Evolutionary conservation across 441 rosid species (phyloP).

Genomic region (Pelargonium australe): DNA sequence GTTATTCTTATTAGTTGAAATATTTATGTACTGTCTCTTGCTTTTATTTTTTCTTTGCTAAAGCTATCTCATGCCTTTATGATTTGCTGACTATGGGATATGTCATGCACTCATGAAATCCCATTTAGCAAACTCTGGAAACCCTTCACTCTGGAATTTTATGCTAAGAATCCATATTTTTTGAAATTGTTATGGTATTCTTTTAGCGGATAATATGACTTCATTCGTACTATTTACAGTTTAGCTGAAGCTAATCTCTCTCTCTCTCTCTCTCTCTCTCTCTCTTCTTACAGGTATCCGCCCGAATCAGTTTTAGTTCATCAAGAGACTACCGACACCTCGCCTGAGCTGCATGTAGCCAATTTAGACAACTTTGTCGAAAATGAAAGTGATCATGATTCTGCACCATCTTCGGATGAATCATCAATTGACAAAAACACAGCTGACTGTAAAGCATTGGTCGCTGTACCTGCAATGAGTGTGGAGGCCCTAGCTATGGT

Average conservation of each 20-base stretch:
- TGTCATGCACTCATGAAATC: not conserved
- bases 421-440: conserved; percentile 34
- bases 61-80: not conserved
- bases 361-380: conserved; percentile 32
- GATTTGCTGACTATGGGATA: not conserved
- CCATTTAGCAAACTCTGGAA: not conserved
- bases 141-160: not conserved
- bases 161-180: not conserved
- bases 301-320: conserved; percentile 25
- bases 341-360: conserved; percentile 31
- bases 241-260: not conserved
- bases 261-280: conserved; percentile 3
- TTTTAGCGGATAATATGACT: not conserved
- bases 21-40: not conserved
- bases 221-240: not conserved
- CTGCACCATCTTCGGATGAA: conserved; percentile 48
- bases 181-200: not conserved
- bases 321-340: conserved; percentile 29
- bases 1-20: not conserved
- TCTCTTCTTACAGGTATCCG: conserved; percentile 41
- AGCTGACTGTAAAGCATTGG: conserved; percentile 48
- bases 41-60: not conserved
- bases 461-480: conserved; percentile 44
- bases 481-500: conserved; percentile 49
- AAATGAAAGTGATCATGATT: conserved; percentile 57